Evolutionary conservation across 2,329 filamentous ascomycete genomes (phyloP), one percentile per base, ranked within the genome.

Genomic region (Pseudogymnoascus sp.): DNA sequence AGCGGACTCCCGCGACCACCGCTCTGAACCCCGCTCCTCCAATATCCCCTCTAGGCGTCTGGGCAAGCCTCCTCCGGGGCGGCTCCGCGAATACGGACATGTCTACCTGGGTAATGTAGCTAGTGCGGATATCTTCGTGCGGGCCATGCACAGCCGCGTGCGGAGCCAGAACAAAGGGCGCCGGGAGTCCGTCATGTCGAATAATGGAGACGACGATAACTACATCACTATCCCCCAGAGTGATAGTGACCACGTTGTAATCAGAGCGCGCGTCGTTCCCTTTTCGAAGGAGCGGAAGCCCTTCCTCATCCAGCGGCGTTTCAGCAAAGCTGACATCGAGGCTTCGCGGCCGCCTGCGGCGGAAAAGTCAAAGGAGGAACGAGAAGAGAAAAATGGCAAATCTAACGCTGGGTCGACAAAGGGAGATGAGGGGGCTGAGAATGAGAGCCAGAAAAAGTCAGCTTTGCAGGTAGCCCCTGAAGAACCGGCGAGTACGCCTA

Each of bases 231-330:
- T 57, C 8, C 38, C 62, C 0, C 15, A 19, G 9, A 57, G 50
- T 19, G 44, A 61, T 1, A 44, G 61, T 19, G 64, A 65, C 9
- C 53, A 63, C 7, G 68, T 78, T 11, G 75, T 71, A 2, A 76
- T 83, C 59, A 76, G 79, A 15, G 80, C 78, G 2, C 73, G 77
- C 13, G 75, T 83, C 8, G 68, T 76, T 5, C 80, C 81, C 15
- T 73, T 72, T 36, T 69, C 71, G 17, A 71, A 74, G 4, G 76
- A 78, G 1, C 74, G 77, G 17, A 76, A 77, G 59, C 75, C 81
- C 1, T 79, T 83, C 66, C 67, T 80, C 0, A 74, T 86, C 17
- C 76, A 78, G 66, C 77, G 82, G 31, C 77, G 76, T 17, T 82
- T 86, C 65, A 47, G 40, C 42, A 62, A 31, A 44, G 38, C 61